These are phyloP conservation scores for Trichoderma aggressivum DNA, from an alignment of 2,329 filamentous ascomycete genomes.

Conservation along the genomic window DNA sequence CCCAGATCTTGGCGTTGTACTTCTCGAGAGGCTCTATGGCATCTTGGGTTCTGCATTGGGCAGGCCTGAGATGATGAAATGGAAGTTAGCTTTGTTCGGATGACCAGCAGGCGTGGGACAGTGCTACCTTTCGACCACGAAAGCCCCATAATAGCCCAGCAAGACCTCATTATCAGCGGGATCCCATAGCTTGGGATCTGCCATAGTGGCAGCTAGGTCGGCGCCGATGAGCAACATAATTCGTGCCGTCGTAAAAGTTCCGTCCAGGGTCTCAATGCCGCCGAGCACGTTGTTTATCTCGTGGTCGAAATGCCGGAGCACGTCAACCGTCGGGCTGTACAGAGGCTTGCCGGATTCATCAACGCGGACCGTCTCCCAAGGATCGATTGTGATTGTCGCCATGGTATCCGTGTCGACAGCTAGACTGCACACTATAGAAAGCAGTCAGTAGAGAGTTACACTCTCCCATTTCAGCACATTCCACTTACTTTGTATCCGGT, in stretches of 20 bases:
- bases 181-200: slow-evolving; percentile 71
- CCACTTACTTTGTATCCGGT: slow-evolving; percentile 44
- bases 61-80: slow-evolving; percentile 42
- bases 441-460: background rate
- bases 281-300: slow-evolving; percentile 79
- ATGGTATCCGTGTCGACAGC: slow-evolving; percentile 65
- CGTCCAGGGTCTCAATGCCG: slow-evolving; percentile 65
- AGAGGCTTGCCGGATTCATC: slow-evolving; percentile 57
- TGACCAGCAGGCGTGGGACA: too few species aligned
- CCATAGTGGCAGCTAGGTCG: slow-evolving; percentile 68
- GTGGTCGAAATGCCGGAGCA: slow-evolving; percentile 79
- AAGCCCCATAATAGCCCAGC: slow-evolving; percentile 71
- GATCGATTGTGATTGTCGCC: slow-evolving; percentile 76
- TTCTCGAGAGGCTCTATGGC: slow-evolving; percentile 70
- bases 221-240: slow-evolving; percentile 76
- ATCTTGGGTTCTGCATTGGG: slow-evolving; percentile 78
- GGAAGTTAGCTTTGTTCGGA: background rate
- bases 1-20: slow-evolving; percentile 71
- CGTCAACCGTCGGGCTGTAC: slow-evolving; percentile 80
- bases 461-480: background rate
- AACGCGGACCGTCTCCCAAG: slow-evolving; percentile 63
- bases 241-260: slow-evolving; percentile 57
- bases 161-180: slow-evolving; percentile 79
- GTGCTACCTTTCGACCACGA: slow-evolving; percentile 63
- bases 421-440: slow-evolving; percentile 62